Conservation (phyloP, 495 filamentous ascomycete species). For the Xylaria nigripes region DNA sequence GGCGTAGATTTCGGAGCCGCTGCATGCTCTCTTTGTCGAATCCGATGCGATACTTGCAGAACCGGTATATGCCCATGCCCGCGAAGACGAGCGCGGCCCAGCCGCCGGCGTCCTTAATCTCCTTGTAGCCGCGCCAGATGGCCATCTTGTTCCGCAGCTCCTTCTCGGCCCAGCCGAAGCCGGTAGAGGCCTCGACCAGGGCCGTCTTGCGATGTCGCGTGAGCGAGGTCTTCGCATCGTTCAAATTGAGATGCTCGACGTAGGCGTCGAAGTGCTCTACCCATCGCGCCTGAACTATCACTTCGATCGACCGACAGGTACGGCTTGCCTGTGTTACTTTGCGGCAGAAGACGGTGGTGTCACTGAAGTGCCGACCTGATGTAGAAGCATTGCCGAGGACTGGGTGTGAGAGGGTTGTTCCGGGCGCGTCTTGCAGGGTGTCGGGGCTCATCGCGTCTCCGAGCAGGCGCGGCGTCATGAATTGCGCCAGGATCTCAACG, state of each 20-base stretch:
- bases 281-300: constrained; percentile 9
- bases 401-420: neutral
- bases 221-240: constrained; percentile 2
- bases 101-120: constrained; percentile 24
- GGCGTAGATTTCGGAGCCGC: constrained; percentile 15
- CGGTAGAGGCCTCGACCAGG: neutral
- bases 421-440: neutral
- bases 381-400: neutral
- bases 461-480: constrained; percentile 1
- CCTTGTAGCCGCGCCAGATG: constrained; percentile 28
- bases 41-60: constrained; percentile 30
- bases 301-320: constrained; percentile 7
- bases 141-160: constrained; percentile 31
- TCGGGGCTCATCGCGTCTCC: neutral
- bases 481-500: neutral
- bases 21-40: constrained; percentile 23
- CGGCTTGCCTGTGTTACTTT: constrained; percentile 9
- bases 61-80: constrained; percentile 27
- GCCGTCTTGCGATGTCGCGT: constrained; percentile 4
- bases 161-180: constrained; percentile 21
- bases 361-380: constrained; percentile 2
- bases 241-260: constrained; percentile 2
- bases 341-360: constrained; percentile 7
- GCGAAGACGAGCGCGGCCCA: constrained; percentile 31
- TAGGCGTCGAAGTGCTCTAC: constrained; percentile 10